These are phyloP conservation scores for Lachancea waltii DNA, from an alignment of 805 yeast species.

Conservation along the genomic window DNA sequence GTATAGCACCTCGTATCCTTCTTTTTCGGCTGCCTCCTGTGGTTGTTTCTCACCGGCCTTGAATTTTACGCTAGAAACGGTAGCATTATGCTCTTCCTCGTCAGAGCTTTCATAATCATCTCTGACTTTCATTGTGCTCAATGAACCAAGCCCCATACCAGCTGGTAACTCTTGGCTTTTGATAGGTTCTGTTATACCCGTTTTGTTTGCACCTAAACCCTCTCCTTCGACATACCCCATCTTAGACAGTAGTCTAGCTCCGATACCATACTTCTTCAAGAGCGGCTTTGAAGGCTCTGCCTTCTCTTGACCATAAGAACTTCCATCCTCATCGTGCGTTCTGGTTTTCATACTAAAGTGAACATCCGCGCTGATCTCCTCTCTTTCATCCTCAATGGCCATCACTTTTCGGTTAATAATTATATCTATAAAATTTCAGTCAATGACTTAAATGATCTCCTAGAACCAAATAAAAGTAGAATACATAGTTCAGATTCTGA, in stretches of 20 bases:
- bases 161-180: slow-evolving; percentile 60
- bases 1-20: too few relatives aligned
- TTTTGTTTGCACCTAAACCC: slow-evolving; percentile 70
- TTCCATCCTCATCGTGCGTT: not conserved
- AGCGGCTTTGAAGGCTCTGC: slow-evolving; percentile 5
- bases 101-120: slow-evolving; percentile 18
- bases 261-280: slow-evolving; percentile 62
- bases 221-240: slow-evolving; percentile 87
- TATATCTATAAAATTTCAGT: not conserved
- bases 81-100: slow-evolving; percentile 11
- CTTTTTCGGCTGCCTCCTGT: not conserved
- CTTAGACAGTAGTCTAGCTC: slow-evolving; percentile 65
- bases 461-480: too few relatives aligned
- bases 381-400: too few relatives aligned
- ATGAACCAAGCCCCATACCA: slow-evolving; percentile 71
- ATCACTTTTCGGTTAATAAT: not conserved
- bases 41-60: slow-evolving; percentile 2
- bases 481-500: too few relatives aligned
- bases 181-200: slow-evolving; percentile 78
- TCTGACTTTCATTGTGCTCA: slow-evolving; percentile 33
- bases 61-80: slow-evolving; percentile 1
- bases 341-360: too few relatives aligned
- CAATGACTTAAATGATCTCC: not conserved
- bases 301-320: not conserved
- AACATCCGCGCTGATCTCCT: too few relatives aligned